Base-by-base conservation (phyloP, 2,329 filamentous ascomycete species). In the Macroventuria anomochaeta region DNA sequence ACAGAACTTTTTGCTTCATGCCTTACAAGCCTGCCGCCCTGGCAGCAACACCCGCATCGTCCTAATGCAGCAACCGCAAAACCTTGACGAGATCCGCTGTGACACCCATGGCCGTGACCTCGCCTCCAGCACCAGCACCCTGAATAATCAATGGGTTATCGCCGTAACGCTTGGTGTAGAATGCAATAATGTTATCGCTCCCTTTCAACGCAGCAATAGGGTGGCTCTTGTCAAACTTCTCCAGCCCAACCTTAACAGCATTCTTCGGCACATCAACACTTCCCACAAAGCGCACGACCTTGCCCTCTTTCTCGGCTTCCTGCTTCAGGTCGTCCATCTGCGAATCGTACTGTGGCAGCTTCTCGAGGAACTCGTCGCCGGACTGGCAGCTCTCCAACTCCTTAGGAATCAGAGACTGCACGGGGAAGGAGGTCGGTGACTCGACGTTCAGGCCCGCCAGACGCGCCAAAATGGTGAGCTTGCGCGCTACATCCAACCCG, bases 111-210 rank as follows among this genome's bases (percentile, higher is more conserved):
- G 95, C 95, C 28, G 95, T 99, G 46, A 97, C 92, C 37, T 97
- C 93, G 61, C 90, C 93, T 65, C 95, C 95, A 21, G 95, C 95
- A 57, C 93, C 95, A 29, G 91, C 92, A 55, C 95, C 95, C 79
- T 97, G 93, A 59, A 99, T 86, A 71, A 97, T 96, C 59, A 99
- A 81, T 36, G 95, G 93, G 76, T 93, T 96, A 72, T 81, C 84
- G 53, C 92, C 92, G 72, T 99, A 99, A 68, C 95, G 85, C 82
- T 96, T 89, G 5, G 95, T 99, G 78, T 97, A 96, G 81, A 99
- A 97, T 81, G 88, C 96, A 73, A 99, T 96, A 74, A 99, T 96
- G 80, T 99, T 99, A 75, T 97, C 95, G 75, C 93, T 97, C 29
- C 95, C 95, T 83, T 96, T 96, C 53, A 99, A 82, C 40, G 90